A percentile compares a stretch with the other conserved stretches of the same genome.
These are phyloP conservation scores for Leccinum sublutescens DNA, from an alignment of 768 basidiomycete species.

Conservation along the genomic window DNA sequence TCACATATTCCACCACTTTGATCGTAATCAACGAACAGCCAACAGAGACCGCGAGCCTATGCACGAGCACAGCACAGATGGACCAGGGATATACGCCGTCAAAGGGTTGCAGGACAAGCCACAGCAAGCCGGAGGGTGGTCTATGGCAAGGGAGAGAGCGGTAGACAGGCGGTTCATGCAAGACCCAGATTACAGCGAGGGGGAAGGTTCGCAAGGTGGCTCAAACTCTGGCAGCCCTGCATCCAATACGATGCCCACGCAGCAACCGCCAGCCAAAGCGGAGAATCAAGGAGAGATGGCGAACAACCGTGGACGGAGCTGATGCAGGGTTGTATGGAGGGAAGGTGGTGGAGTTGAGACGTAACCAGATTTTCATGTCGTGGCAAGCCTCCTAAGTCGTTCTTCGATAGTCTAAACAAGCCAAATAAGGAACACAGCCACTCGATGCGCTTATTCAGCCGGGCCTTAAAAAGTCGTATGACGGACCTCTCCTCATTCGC, in stretches of 20 bases:
- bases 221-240: slow-evolving; percentile 7
- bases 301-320: slow-evolving; percentile 6
- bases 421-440: slow-evolving; percentile 25
- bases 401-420: neutral
- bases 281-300: slow-evolving; percentile 6
- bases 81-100: neutral
- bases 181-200: slow-evolving; percentile 30
- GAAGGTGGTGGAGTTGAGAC: neutral
- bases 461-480: slow-evolving; percentile 13
- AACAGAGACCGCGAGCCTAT: slow-evolving; percentile 10
- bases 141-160: neutral
- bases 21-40: slow-evolving; percentile 29
- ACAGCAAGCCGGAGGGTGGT: neutral
- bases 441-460: slow-evolving; percentile 25
- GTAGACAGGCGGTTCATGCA: slow-evolving; percentile 20
- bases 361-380: neutral
- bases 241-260: slow-evolving; percentile 15
- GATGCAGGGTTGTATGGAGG: neutral
- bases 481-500: slow-evolving; percentile 3
- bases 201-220: neutral
- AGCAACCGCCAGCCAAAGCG: slow-evolving; percentile 5
- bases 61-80: neutral
- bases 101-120: neutral
- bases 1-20: slow-evolving; percentile 30
- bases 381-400: neutral